Evolutionary conservation across 2,329 filamentous ascomycete species (phyloP), one percentile per base, ranked within the genome.

Genomic region (Blastomyces emzantsi): DNA sequence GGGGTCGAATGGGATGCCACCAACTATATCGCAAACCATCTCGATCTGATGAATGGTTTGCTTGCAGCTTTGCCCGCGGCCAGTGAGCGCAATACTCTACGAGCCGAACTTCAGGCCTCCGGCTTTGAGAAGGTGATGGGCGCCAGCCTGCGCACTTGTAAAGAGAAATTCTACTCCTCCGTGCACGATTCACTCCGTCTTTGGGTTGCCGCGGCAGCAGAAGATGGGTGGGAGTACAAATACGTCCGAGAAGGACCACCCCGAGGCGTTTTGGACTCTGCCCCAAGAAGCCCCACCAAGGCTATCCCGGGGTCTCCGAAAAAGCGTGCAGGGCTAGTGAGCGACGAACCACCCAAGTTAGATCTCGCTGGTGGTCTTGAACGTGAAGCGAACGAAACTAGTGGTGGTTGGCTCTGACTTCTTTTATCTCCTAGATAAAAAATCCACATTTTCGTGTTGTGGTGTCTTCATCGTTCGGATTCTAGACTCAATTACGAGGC

Each of bases 1-100:
- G 93, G 94, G 62, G 94, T 97, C 11, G 94, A 99, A 76, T 97
- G 94, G 94, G 94, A 97, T 73, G 94, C 94, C 2, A 97, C 94
- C 11, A 97, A 96, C 76, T 97, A 97, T 74, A 82, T 97, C 13
- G 91, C 93, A 22, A 90, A 90, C 0, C 93, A 99, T 72, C 82
- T 99, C 11, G 94, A 97, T 72, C 86, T 99, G 13, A 78, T 97
- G 70, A 99, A 97, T 72, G 93, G 91, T 39, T 85, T 97, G 63
- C 79, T 97, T 64, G 90, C 93, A 0, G 93, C 88, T 64, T 83
- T 94, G 0, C 88, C 90, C 0, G 87, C 87, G 0, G 70, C 73
- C 1, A 76, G 83, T 30, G 87, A 89, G 64, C 89, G 94, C 65
- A 97, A 96, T 75, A 73, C 78, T 0, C 82, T 97, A 13, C 88